Base-by-base conservation (phyloP, 1,139 yeast species). In the Waltiozyma sp. region DNA sequence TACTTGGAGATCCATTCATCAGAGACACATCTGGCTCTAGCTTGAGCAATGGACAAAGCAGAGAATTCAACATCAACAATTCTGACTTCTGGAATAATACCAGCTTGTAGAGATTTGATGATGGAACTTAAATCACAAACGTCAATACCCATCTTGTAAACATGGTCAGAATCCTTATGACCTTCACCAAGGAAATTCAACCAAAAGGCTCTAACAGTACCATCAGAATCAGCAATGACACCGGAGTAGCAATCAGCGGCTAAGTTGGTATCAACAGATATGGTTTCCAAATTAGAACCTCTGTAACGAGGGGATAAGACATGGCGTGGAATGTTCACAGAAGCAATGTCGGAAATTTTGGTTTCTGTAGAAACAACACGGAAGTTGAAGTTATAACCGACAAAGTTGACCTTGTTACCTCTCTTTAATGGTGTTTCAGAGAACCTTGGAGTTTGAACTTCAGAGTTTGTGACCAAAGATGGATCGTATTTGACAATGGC, bases 401-500 rank as follows among this genome's bases (percentile, higher is more conserved):
- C 72, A 55, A 88, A 88, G 35, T 74, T 69, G 9, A 83, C 73
- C 50, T 76, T 75, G 49, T 84, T 88, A 44, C 95, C 95, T 58
- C 88, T 77, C 50, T 74, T 70, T 54, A 88, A 67, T 21, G 86
- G 82, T 10, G 56, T 62, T 10, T 62, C 55, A 40, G 82, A 69
- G 50, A 87, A 72, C 45, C 67, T 68, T 3, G 95, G 94, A 2
- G 94, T 73, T 44, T 68, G 61, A 14, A 79, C 66, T 24, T 77
- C 75, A 9, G 83, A 80, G 18, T 31, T 31, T 13, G 67, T 68
- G 24, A 88, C 86, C 45, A 84, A 65, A 2, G 67, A 57, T 11
- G 96, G 91, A 58, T 89, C 95, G 58, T 86, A 89, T 59, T 85
- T 77, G 33, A 88, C 70, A 43, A 89, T 77, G 1, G 94, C 89